Evolutionary conservation across 805 yeast species (phyloP), one percentile per base, ranked within the genome.

Genomic region (Saturnispora dispora): DNA sequence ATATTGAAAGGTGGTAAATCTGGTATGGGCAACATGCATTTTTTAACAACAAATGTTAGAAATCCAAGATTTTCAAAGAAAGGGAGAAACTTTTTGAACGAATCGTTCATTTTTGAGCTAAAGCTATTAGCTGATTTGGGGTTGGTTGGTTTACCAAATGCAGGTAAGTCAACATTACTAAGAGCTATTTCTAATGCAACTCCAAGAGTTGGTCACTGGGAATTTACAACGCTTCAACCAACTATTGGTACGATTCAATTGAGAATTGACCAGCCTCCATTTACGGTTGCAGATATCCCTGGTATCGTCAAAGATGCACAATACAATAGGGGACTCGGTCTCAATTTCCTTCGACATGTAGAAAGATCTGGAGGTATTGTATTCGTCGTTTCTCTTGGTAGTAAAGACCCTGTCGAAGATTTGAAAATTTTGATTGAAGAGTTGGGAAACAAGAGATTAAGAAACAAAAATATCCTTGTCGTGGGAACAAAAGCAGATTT

Each of bases 271-370:
- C 74, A 75, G 53, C 79, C 78, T 4, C 76, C 85, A 5, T 90
- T 91, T 64, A 87, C 96, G 0, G 97, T 93, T 1, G 98, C 98
- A 1, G 99, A 93, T 70, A 93, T 93, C 52, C 99, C 99, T 0
- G 99, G 99, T 6, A 85, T 93, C 44, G 85, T 93, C 53, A 76
- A 82, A 64, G 97, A 96, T 6, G 98, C 99, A 0, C 76, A 81
- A 7, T 70, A 80, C 46, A 86, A 90, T 62, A 83, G 77, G 63
- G 99, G 99, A 1, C 83, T 93, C 86, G 99, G 99, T 0, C 72
- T 88, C 46, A 96, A 89, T 55, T 93, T 93, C 65, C 69, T 93
- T 56, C 76, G 96, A 51, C 99, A 93, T 64, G 81, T 93, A 45
- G 98, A 93, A 66, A 76, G 99, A 56, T 85, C 96, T 4, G 84